Evolutionary conservation across 106 monocot species (phyloP), one percentile per base, ranked within the genome.

Genomic region (Dactylorhiza incarnata): DNA sequence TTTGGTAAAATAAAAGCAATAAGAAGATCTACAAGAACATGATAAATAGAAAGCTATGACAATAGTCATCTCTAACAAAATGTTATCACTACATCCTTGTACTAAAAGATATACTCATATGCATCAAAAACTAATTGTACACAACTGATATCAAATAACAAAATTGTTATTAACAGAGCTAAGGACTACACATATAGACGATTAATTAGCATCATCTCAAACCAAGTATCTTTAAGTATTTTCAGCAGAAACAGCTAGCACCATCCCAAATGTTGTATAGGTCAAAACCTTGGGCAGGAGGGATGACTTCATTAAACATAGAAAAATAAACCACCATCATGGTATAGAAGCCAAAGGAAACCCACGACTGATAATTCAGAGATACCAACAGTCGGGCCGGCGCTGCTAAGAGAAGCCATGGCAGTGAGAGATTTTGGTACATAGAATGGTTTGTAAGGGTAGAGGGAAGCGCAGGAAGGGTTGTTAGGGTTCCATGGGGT

Each of bases 401-500:
- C 23, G 48, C 44, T 54, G 49, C 58, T 48, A 20, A 79, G 63
- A 44, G 79, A 79, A 46, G 82, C 77, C 82, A 73, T 53, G 7
- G 82, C 59, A 15, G 62, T 17, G 48, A 79, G 49, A 65, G 78
- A 75, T 3, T 44, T 85, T 29, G 13, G 24, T 19, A 8, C 11
- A 43, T 74, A 24, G 14, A 74, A 15, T 47, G 73, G 24, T 2
- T 43, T 61, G 8, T 26, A 22, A 37, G 22, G 59, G 22, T 7
- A 61, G 25, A 67, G 48, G 67, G 5, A 24, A 3, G n/a, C 3
- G 73, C 55, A 48, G 37, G 16, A 67, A 55, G 54, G 1, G 8
- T 23, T 16, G 56, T 12, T 46, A 75, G 26, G 25, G 7, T 25
- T 77, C 9, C 65, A 37, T 4, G 55, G 68, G 7, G 73, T 53